phyloP scores from a whole-genome alignment of 2,329 filamentous ascomycete species.

The Beauveria brongniartii region DNA sequence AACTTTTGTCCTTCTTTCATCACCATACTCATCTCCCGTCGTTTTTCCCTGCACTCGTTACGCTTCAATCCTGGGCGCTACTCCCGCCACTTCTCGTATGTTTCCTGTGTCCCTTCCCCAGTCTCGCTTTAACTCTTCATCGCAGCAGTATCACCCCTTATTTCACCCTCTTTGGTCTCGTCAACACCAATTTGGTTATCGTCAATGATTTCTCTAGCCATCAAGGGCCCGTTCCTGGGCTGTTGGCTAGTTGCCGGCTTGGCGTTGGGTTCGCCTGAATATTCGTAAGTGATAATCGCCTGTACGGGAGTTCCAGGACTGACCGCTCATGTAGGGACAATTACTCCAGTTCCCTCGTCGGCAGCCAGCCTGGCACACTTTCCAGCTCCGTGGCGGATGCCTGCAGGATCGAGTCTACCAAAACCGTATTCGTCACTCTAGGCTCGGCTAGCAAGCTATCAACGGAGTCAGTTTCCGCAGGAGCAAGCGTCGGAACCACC shows the following conservation, averaged over 20 bases:
- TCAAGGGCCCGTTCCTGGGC: conserved; percentile 3
- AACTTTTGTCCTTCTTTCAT: conserved; percentile 2
- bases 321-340: not conserved
- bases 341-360: not conserved
- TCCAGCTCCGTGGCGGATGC: conserved; percentile 15
- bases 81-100: not conserved
- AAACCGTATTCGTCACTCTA: conserved; percentile 42
- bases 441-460: conserved; percentile 23
- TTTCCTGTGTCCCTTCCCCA: not conserved
- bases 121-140: not conserved
- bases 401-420: conserved; percentile 22
- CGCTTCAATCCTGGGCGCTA: not conserved
- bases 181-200: conserved; percentile 1
- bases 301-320: not conserved
- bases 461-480: not conserved
- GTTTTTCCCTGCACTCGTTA: not conserved
- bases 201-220: conserved; percentile 1
- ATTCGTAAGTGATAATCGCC: not conserved
- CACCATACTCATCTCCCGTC: not conserved
- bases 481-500: conserved; percentile 20
- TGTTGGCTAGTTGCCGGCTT: not conserved
- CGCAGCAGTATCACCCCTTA: not conserved
- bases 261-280: conserved; percentile 1
- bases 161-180: not conserved
- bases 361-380: not conserved